Evolutionary conservation across 345 rosid species (phyloP).

Genomic region (Cardiospermum halicacabum): DNA sequence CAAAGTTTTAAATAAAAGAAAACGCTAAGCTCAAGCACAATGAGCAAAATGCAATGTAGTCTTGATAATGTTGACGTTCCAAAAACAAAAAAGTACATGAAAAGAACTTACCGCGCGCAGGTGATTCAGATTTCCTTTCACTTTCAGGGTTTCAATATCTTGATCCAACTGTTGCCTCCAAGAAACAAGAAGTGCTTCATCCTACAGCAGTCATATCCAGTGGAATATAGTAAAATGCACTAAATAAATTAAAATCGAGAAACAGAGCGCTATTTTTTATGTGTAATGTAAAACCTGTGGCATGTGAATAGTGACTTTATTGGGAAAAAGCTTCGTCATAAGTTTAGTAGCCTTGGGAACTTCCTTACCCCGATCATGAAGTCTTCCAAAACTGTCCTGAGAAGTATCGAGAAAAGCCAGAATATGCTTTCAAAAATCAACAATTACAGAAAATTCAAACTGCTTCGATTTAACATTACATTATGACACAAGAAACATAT

Average conservation of each 20-base stretch:
- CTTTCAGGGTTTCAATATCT: constrained; percentile 77
- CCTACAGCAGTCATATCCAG: constrained; percentile 40
- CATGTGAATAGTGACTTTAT: constrained; percentile 80
- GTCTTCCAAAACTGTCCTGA: constrained; percentile 83
- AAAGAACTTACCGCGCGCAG: constrained; percentile 53
- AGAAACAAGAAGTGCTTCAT: constrained; percentile 61
- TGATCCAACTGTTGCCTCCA: constrained; percentile 82
- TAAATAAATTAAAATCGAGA: neutral
- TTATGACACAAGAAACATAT: neutral
- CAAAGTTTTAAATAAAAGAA: too few species aligned
- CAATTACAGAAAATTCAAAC: neutral
- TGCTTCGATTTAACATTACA: neutral
- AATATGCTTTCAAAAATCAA: constrained; percentile 18
- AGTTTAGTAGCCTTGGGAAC: constrained; percentile 62
- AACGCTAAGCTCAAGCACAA: too few species aligned
- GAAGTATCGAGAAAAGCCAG: constrained; percentile 10
- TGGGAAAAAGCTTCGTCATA: constrained; percentile 75
- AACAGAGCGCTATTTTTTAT: constrained; percentile 2
- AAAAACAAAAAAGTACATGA: neutral
- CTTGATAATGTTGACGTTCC: neutral
- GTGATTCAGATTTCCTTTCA: constrained; percentile 68
- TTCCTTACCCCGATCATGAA: constrained; percentile 75
- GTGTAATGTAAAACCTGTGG: constrained; percentile 60
- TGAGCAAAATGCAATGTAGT: neutral
- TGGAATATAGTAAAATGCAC: constrained; percentile 2